Base-by-base conservation (phyloP, 176 grass and related monocot genomes). In the Triticum monococcum region DNA sequence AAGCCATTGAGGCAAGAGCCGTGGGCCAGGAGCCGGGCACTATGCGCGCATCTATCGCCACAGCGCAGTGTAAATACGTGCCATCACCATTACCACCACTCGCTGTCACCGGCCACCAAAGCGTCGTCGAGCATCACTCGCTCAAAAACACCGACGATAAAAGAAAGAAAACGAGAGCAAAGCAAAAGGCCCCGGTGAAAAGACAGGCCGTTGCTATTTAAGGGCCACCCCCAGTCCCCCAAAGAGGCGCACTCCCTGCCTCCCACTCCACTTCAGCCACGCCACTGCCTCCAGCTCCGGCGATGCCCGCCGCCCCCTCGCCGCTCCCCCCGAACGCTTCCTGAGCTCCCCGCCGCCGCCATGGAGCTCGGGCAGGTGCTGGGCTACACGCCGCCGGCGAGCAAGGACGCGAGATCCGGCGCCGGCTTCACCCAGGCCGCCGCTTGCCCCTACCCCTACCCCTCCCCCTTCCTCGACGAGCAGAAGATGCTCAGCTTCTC, bases 401-500 rank as follows among this genome's bases (percentile, higher is more conserved):
- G 82, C 82, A 73, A 81, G 64, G 86, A 86, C 64, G 56, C 26
- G 78, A 85, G 82, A 72, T 74, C 79, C 14, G 62, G 41, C 16
- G 62, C 25, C 16, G 3, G 18, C 56, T 59, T 59, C 7, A 28
- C 67, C 37, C 87, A 79, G 12, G 38, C 66, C 4, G 56, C 61
- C 7, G 54, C 61, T 2, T 64, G 20, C 4, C 2, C 57, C 13
- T 65, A 38, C 4, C 54, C 87, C 56, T 87, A 83, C 78, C 64
- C 87, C 1, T 85, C 77, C 37, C 89, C 84, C 59, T 89, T 91
- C 81, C 87, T 89, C 12, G 89, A 94, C 71, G 77, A 91, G 54
- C 84, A 85, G 81, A 89, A 91, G 79, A 94, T 94, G 66, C 87
- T 94, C 79, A 79, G 89, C 6, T 94, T 89, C 87, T 85, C 89